Base-by-base conservation (phyloP, 129 eudicot genomes). In the Gnaphalium uliginosum region DNA sequence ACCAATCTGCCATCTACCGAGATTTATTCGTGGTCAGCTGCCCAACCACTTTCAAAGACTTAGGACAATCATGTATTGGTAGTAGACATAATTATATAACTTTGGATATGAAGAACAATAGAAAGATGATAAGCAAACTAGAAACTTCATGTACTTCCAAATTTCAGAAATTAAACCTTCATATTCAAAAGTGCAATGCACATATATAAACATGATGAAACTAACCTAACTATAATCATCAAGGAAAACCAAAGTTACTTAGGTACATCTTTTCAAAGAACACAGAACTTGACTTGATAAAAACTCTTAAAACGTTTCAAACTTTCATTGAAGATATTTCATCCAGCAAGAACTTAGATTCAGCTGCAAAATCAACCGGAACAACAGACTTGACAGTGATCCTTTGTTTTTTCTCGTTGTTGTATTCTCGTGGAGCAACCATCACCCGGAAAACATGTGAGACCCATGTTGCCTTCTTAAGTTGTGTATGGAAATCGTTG, bases 381-480 rank as follows among this genome's bases (percentile, higher is more conserved):
- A 89, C 89, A 72, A 94, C 87, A 69, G 87, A 72, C 80, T 90
- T 82, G 3, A 83, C 84, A 0, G 97, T 87, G 51, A 94, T 87
- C 82, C 99, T 84, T 69, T 94, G 99, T 63, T 86, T 79, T 69
- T 87, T 94, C 79, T 94, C 99, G 1, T 80, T 81, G 53, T 87
- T 94, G 76, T 94, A 94, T 82, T 94, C 99, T n/a, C 87, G 79
- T 10, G 81, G 87, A 9, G 79, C 66, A 27, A 94, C 97, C 56
- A 95, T 89, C 25, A 94, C 92, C 27, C 99, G 81, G 66, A 87
- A 87, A 64, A 85, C 82, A 48, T 85, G 80, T 21, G 87, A 89
- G 6, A 81, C 86, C 97, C 99, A 94, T n/a, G 94, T 85, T 1
- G 92, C 97, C 77, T 91, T 89, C 74, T 91, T 94, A 61, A 94